Conservation (phyloP, 768 basidiomycete species). For the Boletellus emodensis region DNA sequence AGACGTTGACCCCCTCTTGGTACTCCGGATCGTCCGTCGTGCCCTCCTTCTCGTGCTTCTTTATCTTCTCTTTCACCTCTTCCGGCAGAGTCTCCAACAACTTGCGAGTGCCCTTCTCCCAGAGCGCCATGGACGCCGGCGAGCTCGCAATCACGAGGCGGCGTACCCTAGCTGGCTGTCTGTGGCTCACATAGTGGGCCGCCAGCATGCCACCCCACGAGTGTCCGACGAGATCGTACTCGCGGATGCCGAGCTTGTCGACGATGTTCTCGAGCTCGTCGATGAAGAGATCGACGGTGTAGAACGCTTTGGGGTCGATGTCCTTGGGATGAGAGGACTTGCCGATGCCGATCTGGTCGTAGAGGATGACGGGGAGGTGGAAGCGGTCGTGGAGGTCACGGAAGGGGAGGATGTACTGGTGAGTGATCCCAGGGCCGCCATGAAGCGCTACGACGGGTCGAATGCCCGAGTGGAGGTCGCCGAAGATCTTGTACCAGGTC, state of each 20-base stretch:
- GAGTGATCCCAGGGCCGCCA: slow-evolving; percentile 41
- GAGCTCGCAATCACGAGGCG: slow-evolving; percentile 34
- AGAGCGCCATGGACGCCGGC: slow-evolving; percentile 30
- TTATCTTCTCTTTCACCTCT: slow-evolving; percentile 25
- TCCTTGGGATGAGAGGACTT: slow-evolving; percentile 39
- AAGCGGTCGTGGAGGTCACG: slow-evolving; percentile 29
- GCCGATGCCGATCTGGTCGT: slow-evolving; percentile 49
- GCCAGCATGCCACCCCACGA: slow-evolving; percentile 59
- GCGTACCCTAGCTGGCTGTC: slow-evolving; percentile 38
- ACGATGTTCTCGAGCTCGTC: slow-evolving; percentile 52
- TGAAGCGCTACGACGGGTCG: slow-evolving; percentile 42
- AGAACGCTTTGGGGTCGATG: slow-evolving; percentile 28
- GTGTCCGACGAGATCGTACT: slow-evolving; percentile 49
- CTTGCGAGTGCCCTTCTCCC: slow-evolving; percentile 21
- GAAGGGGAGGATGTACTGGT: slow-evolving; percentile 40
- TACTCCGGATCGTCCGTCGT: slow-evolving; percentile 33
- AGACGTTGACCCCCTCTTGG: slow-evolving; percentile 24
- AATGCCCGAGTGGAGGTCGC: slow-evolving; percentile 33
- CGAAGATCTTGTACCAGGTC: slow-evolving; percentile 44
- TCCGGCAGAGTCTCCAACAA: slow-evolving; percentile 26
- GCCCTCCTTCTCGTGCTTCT: slow-evolving; percentile 33
- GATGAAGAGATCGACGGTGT: slow-evolving; percentile 48
- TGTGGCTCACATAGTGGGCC: slow-evolving; percentile 35
- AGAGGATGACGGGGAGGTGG: slow-evolving; percentile 43
- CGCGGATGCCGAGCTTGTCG: slow-evolving; percentile 36